Conservation (phyloP, 306 rosid genomes). For the Quercus mongolica region DNA sequence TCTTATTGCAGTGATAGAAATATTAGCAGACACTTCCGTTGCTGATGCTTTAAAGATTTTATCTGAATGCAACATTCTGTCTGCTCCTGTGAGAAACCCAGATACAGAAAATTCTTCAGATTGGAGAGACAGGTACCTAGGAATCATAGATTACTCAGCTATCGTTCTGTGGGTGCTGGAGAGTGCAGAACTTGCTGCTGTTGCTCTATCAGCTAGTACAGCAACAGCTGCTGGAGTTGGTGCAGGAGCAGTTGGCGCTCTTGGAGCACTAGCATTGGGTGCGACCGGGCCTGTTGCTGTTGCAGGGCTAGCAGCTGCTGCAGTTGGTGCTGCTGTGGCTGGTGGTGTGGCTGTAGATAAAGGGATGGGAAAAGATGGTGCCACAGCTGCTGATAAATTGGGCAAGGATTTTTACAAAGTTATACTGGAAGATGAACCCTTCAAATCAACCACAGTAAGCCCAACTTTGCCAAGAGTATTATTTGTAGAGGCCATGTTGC, state of each 20-base stretch:
- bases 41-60: constrained; percentile 65
- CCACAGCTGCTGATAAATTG: constrained; percentile 65
- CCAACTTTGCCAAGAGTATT: neutral
- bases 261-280: constrained; percentile 84
- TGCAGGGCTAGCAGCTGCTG: constrained; percentile 84
- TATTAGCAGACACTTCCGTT: constrained; percentile 63
- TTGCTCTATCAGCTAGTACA: constrained; percentile 68
- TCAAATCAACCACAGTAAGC: constrained; percentile 91
- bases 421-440: constrained; percentile 82
- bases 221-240: constrained; percentile 90
- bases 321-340: constrained; percentile 83
- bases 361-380: constrained; percentile 62
- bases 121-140: constrained; percentile 84
- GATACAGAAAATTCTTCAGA: constrained; percentile 42
- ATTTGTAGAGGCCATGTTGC: neutral
- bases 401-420: constrained; percentile 86
- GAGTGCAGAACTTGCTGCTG: constrained; percentile 84
- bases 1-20: constrained; percentile 64
- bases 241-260: constrained; percentile 73
- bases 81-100: constrained; percentile 78
- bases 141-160: constrained; percentile 80
- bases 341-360: constrained; percentile 72
- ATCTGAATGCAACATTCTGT: constrained; percentile 74
- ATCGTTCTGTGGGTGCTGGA: constrained; percentile 89
- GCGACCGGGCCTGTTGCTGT: constrained; percentile 78